Percentiles rank a stretch among this genome's conserved stretches.
Conservation (phyloP, 192 early-diverging fungal species). For the Podila clonocystis region DNA sequence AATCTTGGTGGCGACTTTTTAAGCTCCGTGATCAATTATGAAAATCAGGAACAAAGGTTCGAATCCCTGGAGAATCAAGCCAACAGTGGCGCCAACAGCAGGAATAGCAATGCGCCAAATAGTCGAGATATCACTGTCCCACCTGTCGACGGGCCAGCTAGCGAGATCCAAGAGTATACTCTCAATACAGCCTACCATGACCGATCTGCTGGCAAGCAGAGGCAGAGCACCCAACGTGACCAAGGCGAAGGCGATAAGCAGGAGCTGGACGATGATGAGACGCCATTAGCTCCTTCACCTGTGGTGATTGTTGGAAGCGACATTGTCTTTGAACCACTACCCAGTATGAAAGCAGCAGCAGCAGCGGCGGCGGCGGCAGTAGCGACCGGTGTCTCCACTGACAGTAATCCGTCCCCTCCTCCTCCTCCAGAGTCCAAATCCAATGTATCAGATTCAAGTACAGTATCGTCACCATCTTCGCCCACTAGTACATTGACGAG, state of each 20-base stretch:
- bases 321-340: slow-evolving; percentile 44
- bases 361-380: neutral
- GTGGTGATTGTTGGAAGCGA: slow-evolving; percentile 50
- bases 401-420: neutral
- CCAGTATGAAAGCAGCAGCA: slow-evolving; percentile 41
- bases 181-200: slow-evolving; percentile 12
- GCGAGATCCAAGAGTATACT: slow-evolving; percentile 5
- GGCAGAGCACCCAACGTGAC: neutral
- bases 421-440: neutral
- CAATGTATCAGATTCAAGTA: neutral
- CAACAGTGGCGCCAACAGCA: neutral
- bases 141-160: neutral
- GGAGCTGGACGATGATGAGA: slow-evolving; percentile 5
- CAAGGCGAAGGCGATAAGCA: slow-evolving; percentile 14
- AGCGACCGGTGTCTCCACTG: neutral
- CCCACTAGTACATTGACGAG: neutral
- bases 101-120: neutral
- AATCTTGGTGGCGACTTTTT: slow-evolving; percentile 35
- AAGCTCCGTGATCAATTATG: slow-evolving; percentile 28
- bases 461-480: neutral
- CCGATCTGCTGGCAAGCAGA: slow-evolving; percentile 9
- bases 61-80: slow-evolving; percentile 2
- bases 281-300: neutral
- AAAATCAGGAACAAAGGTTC: slow-evolving; percentile 36
- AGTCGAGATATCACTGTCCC: neutral